These are phyloP conservation scores for Coprinellus aureogranulatus DNA, from an alignment of 768 basidiomycete genomes.

Conservation along the genomic window DNA sequence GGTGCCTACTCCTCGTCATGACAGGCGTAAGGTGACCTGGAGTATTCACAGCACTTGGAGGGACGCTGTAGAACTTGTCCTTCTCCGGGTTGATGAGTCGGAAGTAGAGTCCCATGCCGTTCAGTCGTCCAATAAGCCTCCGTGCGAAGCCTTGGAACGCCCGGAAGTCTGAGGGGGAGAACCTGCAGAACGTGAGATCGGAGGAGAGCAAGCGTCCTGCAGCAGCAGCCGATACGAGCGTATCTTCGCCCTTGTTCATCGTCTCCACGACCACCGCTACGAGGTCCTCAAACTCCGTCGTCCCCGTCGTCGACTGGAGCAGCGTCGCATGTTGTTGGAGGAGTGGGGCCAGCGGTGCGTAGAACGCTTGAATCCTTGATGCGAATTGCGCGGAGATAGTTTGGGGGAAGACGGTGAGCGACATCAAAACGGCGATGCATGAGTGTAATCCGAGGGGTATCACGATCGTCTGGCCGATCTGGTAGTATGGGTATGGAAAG, in stretches of 20 bases:
- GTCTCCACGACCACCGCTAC: slow-evolving; percentile 28
- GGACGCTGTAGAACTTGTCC: slow-evolving; percentile 50
- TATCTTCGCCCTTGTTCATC: slow-evolving; percentile 43
- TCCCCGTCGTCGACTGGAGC: slow-evolving; percentile 42
- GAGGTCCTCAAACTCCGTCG: slow-evolving; percentile 34
- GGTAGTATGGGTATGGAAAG: slow-evolving; percentile 66
- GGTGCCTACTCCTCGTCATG: background rate
- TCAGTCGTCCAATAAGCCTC: slow-evolving; percentile 52
- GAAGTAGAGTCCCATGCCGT: slow-evolving; percentile 67
- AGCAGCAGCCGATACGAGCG: slow-evolving; percentile 49
- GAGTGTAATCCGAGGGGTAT: slow-evolving; percentile 44
- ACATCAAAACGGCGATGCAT: slow-evolving; percentile 49
- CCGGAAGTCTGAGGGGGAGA: slow-evolving; percentile 54
- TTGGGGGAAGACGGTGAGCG: slow-evolving; percentile 59
- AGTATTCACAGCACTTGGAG: slow-evolving; percentile 1
- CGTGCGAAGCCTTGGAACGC: slow-evolving; percentile 49
- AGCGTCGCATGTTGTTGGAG: slow-evolving; percentile 46
- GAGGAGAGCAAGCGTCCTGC: slow-evolving; percentile 50
- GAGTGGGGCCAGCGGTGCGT: slow-evolving; percentile 46
- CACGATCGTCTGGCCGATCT: slow-evolving; percentile 49
- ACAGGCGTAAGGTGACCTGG: too few species aligned
- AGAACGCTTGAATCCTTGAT: slow-evolving; percentile 43
- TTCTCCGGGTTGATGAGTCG: slow-evolving; percentile 59
- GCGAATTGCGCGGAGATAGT: slow-evolving; percentile 63
- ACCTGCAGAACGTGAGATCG: slow-evolving; percentile 61